Base-by-base conservation (phyloP, 2,329 filamentous ascomycete genomes). In the Fusarium redolens region DNA sequence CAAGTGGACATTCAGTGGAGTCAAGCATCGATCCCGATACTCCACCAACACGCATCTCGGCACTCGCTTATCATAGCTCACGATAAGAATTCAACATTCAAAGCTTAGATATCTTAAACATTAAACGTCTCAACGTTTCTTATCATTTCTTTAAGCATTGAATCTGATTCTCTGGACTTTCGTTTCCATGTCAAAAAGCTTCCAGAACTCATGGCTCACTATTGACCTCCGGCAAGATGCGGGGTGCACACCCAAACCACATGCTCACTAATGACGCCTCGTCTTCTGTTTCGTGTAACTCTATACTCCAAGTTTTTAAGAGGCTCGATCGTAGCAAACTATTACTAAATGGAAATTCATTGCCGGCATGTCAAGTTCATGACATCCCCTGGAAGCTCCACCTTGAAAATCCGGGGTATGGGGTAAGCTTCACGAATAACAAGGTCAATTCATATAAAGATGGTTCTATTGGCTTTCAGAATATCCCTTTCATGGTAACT, bases 21-120 rank as follows among this genome's bases (percentile, higher is more conserved):
- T 37, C 28, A 41, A 33, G 50, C 50, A 44, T 31, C 35, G 15
- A 31, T 56, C 31, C 20, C 22, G 15, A 55, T 30, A n/a, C 58
- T 61, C 58, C 50, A 61, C 58, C 50, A 15, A 43, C 31, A 20
- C 58, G 40, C 38, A 45, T 37, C 52, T 56, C 56, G 56, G 56
- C 33, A 59, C 56, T 56, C 37, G 48, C 37, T 61, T 40, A 55
- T 60, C 47, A 43, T 31, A 13, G 17, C 56, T n/a, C 31, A 4
- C 22, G 37, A 61, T 43, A 56, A 37, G 18, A 22, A 20, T 41
- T 37, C 40, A 50, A 22, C 22, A 35, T 18, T 28, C 17, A 50
- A 48, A 28, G 10, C 14, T 25, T 20, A 44, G 8, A 9, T 35
- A 14, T 28, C 54, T 35, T 4, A 9, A 5, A 17, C 18, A n/a